These are phyloP conservation scores for Colletotrichum filicis DNA, from an alignment of 2,329 filamentous ascomycete species.

Conservation along the genomic window DNA sequence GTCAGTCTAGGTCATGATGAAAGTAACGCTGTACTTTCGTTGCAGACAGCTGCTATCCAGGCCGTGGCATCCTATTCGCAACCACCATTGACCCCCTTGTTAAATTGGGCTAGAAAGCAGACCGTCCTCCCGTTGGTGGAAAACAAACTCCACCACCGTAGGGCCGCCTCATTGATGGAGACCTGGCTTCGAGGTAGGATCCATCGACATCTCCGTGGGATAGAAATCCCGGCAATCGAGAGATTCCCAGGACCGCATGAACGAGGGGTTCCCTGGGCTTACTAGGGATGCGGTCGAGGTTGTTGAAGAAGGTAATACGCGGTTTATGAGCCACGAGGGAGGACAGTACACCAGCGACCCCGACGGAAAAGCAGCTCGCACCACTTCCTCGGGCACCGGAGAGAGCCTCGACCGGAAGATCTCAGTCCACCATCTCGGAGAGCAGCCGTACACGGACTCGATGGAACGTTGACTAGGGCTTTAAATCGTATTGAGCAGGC, in stretches of 20 bases:
- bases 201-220: slow-evolving; percentile 18
- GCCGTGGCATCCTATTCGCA: slow-evolving; percentile 12
- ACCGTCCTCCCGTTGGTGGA: slow-evolving; percentile 29
- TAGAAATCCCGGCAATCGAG: slow-evolving; percentile 30
- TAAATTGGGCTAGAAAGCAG: slow-evolving; percentile 13
- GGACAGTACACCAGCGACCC: background rate
- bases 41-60: background rate
- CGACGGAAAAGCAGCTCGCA: background rate
- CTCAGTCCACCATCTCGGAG: slow-evolving; percentile 1
- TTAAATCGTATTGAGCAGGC: slow-evolving; percentile 1
- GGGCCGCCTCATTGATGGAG: slow-evolving; percentile 22
- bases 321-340: background rate
- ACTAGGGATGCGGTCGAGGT: background rate
- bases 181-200: slow-evolving; percentile 14
- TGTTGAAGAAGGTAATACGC: background rate
- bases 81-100: background rate
- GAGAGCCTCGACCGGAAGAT: slow-evolving; percentile 2
- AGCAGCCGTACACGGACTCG: slow-evolving; percentile 18
- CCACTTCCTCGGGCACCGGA: background rate
- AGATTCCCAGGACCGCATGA: slow-evolving; percentile 19
- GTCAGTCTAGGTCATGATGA: background rate
- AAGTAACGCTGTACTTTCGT: background rate
- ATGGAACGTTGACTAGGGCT: slow-evolving; percentile 30
- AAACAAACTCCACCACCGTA: slow-evolving; percentile 23
- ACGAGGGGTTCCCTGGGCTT: slow-evolving; percentile 4